These are phyloP conservation scores for Suhomyces sp. DNA, from an alignment of 805 yeast genomes.

Conservation along the genomic window DNA sequence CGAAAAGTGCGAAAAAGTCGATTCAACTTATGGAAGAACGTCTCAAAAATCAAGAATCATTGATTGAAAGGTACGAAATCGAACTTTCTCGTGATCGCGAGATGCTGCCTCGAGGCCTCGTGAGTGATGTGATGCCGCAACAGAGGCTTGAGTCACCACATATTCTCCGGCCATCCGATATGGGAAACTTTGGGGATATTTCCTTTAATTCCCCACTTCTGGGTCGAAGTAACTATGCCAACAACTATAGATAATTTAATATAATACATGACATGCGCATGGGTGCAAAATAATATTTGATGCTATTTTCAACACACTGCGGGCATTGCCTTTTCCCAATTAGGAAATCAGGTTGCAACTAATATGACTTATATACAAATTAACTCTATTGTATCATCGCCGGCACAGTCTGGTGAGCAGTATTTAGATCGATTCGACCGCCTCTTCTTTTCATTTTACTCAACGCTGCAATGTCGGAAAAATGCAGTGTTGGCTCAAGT, in stretches of 20 bases:
- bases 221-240: background rate
- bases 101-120: background rate
- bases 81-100: background rate
- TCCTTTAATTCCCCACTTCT: background rate
- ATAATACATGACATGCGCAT: background rate
- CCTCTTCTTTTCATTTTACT: background rate
- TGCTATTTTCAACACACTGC: constrained; percentile 2
- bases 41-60: constrained; percentile 2
- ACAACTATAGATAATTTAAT: background rate
- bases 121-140: background rate
- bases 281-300: constrained; percentile 3
- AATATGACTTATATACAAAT: background rate
- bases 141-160: background rate
- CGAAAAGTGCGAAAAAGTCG: background rate
- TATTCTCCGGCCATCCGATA: background rate
- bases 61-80: constrained; percentile 3
- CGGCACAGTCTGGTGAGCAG: background rate
- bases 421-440: background rate
- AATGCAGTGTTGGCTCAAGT: background rate
- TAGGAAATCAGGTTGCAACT: constrained; percentile 6
- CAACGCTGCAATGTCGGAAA: background rate
- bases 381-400: background rate
- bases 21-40: constrained; percentile 1
- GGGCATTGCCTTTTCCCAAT: constrained; percentile 9
- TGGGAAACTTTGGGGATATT: background rate